phyloP scores from a whole-genome alignment of 495 filamentous ascomycete genomes.

The Aspergillus conjunctus region DNA sequence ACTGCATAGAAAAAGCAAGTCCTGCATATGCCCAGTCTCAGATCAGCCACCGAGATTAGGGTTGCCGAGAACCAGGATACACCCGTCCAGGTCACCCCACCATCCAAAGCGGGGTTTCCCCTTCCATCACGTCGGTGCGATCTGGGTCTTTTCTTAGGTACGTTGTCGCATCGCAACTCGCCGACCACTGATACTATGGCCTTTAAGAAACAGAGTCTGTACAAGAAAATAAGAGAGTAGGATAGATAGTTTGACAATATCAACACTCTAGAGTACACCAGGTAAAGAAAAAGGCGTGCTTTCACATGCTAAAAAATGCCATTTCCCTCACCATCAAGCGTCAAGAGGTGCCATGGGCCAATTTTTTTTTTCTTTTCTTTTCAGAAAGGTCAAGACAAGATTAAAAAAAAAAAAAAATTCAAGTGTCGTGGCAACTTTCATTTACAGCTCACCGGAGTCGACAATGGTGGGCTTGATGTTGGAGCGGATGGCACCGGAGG shows the following conservation, averaged over 20 bases:
- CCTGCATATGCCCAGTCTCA: neutral
- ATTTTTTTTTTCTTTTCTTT: constrained; percentile 9
- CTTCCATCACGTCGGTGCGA: neutral
- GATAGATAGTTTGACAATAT: constrained; percentile 15
- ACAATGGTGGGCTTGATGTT: constrained; percentile 68
- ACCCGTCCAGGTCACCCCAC: neutral
- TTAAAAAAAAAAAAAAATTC: neutral
- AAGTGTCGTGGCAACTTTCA: constrained; percentile 1
- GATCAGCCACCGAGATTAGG: neutral
- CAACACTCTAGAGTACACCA: constrained; percentile 35
- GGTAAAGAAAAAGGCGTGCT: constrained; percentile 15
- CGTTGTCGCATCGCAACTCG: neutral
- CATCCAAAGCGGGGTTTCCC: constrained; percentile 8
- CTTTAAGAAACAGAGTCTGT: too few species aligned
- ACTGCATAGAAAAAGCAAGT: constrained; percentile 30
- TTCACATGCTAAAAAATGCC: neutral
- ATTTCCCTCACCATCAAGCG: constrained; percentile 4
- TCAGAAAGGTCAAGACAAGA: neutral
- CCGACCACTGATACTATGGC: too few species aligned
- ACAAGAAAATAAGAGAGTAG: neutral
- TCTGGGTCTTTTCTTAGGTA: neutral
- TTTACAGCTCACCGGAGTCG: constrained; percentile 58
- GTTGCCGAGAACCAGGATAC: neutral
- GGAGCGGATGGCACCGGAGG: constrained; percentile 63
- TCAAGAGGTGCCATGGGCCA: neutral